Conservation (phyloP, 2,329 filamentous ascomycete species). For the Pseudomassariella vexata region DNA sequence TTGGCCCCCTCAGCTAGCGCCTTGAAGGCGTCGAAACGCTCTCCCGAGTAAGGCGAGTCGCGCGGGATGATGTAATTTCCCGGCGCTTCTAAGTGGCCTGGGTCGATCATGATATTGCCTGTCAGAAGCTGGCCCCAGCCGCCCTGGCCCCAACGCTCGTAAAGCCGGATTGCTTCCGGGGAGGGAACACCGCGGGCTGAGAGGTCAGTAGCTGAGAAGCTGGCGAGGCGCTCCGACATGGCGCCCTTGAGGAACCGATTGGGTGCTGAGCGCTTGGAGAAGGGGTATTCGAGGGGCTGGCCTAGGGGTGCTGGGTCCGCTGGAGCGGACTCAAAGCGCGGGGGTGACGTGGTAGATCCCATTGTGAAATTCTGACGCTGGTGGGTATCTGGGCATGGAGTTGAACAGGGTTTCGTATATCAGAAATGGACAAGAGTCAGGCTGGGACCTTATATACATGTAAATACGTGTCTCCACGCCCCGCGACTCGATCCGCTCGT, state of each 20-base stretch:
- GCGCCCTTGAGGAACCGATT: constrained; percentile 65
- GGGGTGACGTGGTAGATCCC: too few relatives aligned
- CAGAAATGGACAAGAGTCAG: too few relatives aligned
- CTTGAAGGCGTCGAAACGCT: constrained; percentile 57
- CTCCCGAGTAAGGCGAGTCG: constrained; percentile 42
- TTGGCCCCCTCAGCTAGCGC: constrained; percentile 49
- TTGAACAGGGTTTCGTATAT: too few relatives aligned
- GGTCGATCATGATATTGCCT: constrained; percentile 61
- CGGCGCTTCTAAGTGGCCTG: constrained; percentile 48
- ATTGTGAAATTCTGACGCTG: too few relatives aligned
- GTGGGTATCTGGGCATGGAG: too few relatives aligned
- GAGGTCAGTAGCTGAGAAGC: constrained; percentile 49
- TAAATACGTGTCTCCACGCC: too few relatives aligned
- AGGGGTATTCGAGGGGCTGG: constrained; percentile 40
- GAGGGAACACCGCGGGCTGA: constrained; percentile 39
- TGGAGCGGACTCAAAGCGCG: constrained; percentile 13
- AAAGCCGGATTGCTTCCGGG: constrained; percentile 42
- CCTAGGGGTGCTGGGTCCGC: constrained; percentile 30
- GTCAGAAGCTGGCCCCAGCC: constrained; percentile 51
- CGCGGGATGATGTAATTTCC: constrained; percentile 56
- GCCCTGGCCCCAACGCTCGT: constrained; percentile 56
- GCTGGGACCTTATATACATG: too few relatives aligned
- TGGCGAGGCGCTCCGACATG: constrained; percentile 60
- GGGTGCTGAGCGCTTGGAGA: constrained; percentile 48
- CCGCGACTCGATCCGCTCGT: too few relatives aligned